Evolutionary conservation across 2,329 filamentous ascomycete species (phyloP).

Genomic region (Camillea tinctor): DNA sequence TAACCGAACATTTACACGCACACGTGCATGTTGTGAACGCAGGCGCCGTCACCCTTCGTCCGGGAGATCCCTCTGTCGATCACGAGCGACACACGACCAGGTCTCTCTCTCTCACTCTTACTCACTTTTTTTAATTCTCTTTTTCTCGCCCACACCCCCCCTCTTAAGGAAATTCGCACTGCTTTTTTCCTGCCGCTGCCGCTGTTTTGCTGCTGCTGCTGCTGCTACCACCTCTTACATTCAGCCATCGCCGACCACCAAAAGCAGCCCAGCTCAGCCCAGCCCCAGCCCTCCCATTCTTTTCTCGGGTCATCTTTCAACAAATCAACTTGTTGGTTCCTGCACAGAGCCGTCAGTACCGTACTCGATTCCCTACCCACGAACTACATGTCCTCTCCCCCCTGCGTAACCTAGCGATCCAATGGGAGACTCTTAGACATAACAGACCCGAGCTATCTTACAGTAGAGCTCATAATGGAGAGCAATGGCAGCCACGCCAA

Average conservation of each 20-base stretch:
- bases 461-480: slow-evolving; percentile 31
- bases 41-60: slow-evolving; percentile 15
- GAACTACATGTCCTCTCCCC: slow-evolving; percentile 36
- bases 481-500: slow-evolving; percentile 38
- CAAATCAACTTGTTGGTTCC: slow-evolving; percentile 32
- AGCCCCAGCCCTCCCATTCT: neutral
- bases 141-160: slow-evolving; percentile 7
- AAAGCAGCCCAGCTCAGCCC: too few species aligned
- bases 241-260: neutral
- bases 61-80: slow-evolving; percentile 26
- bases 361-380: slow-evolving; percentile 38
- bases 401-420: slow-evolving; percentile 44
- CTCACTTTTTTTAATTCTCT: slow-evolving; percentile 17
- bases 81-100: slow-evolving; percentile 21
- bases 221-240: neutral
- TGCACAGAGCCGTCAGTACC: slow-evolving; percentile 42
- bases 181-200: neutral
- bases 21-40: slow-evolving; percentile 24
- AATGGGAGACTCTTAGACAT: slow-evolving; percentile 40
- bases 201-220: neutral
- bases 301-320: slow-evolving; percentile 21
- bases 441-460: slow-evolving; percentile 35
- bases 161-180: neutral
- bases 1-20: slow-evolving; percentile 10
- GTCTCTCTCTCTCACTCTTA: slow-evolving; percentile 3